Base-by-base conservation (phyloP, 2,329 filamentous ascomycete genomes). In the Fonsecaea nubica region DNA sequence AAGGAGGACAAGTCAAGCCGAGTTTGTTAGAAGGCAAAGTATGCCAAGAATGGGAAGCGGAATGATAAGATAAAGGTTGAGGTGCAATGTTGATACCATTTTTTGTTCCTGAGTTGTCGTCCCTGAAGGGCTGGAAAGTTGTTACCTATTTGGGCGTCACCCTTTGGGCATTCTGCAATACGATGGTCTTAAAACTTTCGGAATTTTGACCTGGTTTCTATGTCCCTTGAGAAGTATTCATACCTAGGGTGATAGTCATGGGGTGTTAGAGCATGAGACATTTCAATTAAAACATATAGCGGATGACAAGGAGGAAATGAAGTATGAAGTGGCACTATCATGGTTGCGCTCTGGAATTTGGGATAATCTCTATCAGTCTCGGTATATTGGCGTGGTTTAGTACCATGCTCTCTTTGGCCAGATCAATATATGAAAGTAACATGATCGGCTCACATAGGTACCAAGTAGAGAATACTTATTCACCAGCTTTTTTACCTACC, bases 1-100 rank as follows among this genome's bases (percentile, higher is more conserved):
- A 3, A 38, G 68, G 9, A 61, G 68, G 58, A 63, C 65, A 25
- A 70, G 68, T 55, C 68, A 70, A 32, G 63, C 63, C 8, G 57
- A 64, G 25, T 68, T 68, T 50, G 55, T 56, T 36, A 66, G 60
- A 36, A n/a, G 65, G 32, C 68, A 64, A 21, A 68, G 65, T 53
- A 45, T 64, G 67, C 52, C 64, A 13, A 21, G 58, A 4, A 32
- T 66, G 33, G 63, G 61, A 13, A 66, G 60, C 13, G 61, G 63
- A 13, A 64, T 64, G 57, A 38, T 58, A 12, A 56, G 64, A 50
- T 66, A 63, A 18, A 12, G 2, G 8, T 50, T 12, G 4, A 30
- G 18, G 9, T 15, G 15, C 10, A 4, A 30, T 25, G 15, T 50
- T 50, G 1, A 3, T 25, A 30, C 12, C 45, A 30, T 30, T 13